Conservation (phyloP, 2,329 filamentous ascomycete genomes). For the Zalaria obscura region DNA sequence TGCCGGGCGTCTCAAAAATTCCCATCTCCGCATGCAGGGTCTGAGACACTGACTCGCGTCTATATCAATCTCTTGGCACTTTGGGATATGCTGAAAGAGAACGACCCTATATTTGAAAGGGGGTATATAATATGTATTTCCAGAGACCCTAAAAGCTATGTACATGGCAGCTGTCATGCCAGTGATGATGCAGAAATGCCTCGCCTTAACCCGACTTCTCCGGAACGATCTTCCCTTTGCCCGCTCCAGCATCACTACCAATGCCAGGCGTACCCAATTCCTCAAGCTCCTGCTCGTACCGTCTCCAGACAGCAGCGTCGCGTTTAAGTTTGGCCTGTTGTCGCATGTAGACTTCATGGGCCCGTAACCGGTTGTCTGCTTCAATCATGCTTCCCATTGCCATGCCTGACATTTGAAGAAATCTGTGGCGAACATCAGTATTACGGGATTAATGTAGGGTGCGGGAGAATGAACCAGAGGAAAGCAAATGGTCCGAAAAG, state of each 20-base stretch:
- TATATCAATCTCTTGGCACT: too few relatives aligned
- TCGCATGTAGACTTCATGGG: constrained; percentile 52
- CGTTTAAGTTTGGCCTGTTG: constrained; percentile 48
- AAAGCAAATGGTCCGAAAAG: background rate
- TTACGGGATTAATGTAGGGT: background rate
- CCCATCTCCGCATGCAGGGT: too few relatives aligned
- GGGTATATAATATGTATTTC: too few relatives aligned
- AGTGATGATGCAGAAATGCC: too few relatives aligned
- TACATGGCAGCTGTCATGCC: too few relatives aligned
- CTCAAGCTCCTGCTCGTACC: constrained; percentile 47
- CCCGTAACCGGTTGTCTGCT: constrained; percentile 53
- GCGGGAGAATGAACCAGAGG: background rate
- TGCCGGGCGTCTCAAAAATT: too few relatives aligned
- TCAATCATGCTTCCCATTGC: constrained; percentile 65
- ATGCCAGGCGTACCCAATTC: constrained; percentile 15
- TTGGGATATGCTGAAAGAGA: too few relatives aligned
- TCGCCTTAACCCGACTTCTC: background rate
- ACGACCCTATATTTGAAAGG: too few relatives aligned
- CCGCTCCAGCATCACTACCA: constrained; percentile 2
- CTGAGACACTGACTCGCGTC: too few relatives aligned
- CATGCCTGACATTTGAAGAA: constrained; percentile 76
- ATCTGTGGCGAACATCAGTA: constrained; percentile 33
- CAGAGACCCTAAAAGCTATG: too few relatives aligned
- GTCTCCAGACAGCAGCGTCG: constrained; percentile 55
- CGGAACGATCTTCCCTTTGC: background rate